Evolutionary conservation across 352 stramenopile genomes (phyloP), one percentile per base, ranked within the genome.

Genomic region (Phytopythium litorale): DNA sequence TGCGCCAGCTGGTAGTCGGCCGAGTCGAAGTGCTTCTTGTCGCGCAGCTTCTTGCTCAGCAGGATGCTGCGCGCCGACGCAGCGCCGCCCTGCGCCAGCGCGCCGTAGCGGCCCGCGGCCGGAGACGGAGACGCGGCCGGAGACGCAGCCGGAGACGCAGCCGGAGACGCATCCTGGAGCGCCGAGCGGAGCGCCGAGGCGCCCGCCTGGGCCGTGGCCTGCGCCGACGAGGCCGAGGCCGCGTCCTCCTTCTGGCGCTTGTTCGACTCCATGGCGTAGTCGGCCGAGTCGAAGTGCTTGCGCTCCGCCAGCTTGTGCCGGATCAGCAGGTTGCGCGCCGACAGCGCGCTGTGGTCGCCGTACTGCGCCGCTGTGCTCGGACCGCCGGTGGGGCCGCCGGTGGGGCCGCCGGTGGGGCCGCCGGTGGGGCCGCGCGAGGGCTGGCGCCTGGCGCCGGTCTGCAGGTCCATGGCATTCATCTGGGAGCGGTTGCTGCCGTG

Each of bases 251-350:
- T 52, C 35, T 54, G 30, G 15, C 30, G 50, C 59, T 48, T 67
- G 50, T 42, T 59, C 59, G 87, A 79, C 53, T 85, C 81, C 76
- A 94, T 89, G 33, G 83, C 81, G 51, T 94, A 84, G 66, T 94
- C 86, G 5, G 86, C 86, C 61, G 86, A 94, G 72, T 94, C 86
- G 60, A 90, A 94, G 7, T 79, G 83, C 65, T 92, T 94, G 58
- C 80, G 72, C 61, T 94, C 86, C 25, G 62, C 73, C 23, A 94
- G 71, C 51, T 89, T 89, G 51, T 80, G 76, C 35, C 71, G 83
- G 50, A 94, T 76, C 49, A 94, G 57, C n/a, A 92, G 72, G 55
- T 92, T 89, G n/a, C 86, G 76, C 30, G 85, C 85, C 25, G 86
- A 92, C 16, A 94, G 63, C 16, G 78, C 78, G 35, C 72, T 65